Evolutionary conservation across 192 early-diverging fungal genomes (phyloP).

Genomic region (Linnemannia schmuckeri): DNA sequence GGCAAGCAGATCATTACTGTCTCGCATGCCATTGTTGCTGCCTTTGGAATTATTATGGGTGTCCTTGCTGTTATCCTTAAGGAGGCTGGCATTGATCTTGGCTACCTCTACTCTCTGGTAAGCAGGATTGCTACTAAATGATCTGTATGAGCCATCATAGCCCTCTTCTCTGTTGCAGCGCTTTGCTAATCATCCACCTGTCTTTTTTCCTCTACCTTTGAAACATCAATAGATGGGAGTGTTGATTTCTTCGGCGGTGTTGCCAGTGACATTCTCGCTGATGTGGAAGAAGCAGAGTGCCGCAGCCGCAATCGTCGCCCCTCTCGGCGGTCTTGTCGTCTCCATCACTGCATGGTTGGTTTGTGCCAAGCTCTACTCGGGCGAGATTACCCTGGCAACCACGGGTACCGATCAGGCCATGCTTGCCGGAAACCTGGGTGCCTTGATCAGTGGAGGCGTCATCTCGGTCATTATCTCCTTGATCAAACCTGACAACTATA

Average conservation of each 20-base stretch:
- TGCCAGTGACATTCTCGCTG: constrained; percentile 75
- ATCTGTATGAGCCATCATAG: not conserved
- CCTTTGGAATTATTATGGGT: constrained; percentile 81
- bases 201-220: too few species aligned
- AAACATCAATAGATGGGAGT: constrained; percentile 71
- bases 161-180: not conserved
- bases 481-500: constrained; percentile 73
- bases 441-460: constrained; percentile 38
- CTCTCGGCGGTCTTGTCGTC: constrained; percentile 64
- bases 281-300: constrained; percentile 76
- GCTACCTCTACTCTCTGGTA: constrained; percentile 72
- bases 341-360: constrained; percentile 75
- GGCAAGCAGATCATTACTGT: constrained; percentile 71
- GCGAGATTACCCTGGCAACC: constrained; percentile 66
- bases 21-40: constrained; percentile 64
- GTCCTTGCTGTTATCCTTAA: constrained; percentile 72
- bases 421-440: constrained; percentile 79
- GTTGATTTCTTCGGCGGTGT: constrained; percentile 71
- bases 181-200: not conserved
- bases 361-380: constrained; percentile 63
- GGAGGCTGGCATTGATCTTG: constrained; percentile 73
- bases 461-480: constrained; percentile 35
- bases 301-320: constrained; percentile 64
- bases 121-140: not conserved
- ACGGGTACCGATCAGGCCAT: constrained; percentile 80